Conservation (phyloP, 306 rosid species). For the Dryas drummondii region DNA sequence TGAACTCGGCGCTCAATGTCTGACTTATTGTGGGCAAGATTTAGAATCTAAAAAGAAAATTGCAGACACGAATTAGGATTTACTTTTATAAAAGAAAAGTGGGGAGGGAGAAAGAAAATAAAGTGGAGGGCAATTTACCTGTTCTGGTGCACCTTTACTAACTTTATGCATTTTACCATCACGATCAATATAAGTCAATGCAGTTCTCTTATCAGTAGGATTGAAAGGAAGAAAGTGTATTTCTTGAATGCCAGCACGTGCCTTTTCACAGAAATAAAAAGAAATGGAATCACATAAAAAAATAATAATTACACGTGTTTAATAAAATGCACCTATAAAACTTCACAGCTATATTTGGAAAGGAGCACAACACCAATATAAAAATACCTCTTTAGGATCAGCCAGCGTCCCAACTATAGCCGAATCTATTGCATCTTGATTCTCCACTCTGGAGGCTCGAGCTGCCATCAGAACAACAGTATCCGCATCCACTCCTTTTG, state of each 20-base stretch:
- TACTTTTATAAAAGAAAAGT: neutral
- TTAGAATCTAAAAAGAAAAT: conserved; percentile 57
- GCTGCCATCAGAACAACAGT: conserved; percentile 97
- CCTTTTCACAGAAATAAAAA: conserved; percentile 45
- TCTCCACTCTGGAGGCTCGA: conserved; percentile 88
- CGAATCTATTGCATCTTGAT: conserved; percentile 94
- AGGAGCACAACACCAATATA: neutral
- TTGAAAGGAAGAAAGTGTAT: conserved; percentile 96
- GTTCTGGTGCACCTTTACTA: conserved; percentile 99
- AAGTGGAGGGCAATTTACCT: conserved; percentile 51
- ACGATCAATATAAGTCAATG: conserved; percentile 81
- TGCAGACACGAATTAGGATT: conserved; percentile 25
- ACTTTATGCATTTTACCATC: conserved; percentile 93
- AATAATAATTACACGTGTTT: neutral
- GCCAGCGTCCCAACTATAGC: conserved; percentile 98
- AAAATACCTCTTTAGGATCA: conserved; percentile 89
- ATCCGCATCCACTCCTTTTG: conserved; percentile 90
- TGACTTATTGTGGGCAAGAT: conserved; percentile 86
- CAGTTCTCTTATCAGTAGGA: conserved; percentile 97
- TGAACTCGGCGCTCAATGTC: conserved; percentile 92
- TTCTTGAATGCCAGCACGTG: conserved; percentile 94
- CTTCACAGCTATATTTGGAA: neutral
- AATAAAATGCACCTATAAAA: neutral
- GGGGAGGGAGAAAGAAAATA: neutral
- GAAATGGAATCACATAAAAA: neutral